These are phyloP conservation scores for Kernera saxatilis DNA, from an alignment of 345 rosid species.

Conservation along the genomic window DNA sequence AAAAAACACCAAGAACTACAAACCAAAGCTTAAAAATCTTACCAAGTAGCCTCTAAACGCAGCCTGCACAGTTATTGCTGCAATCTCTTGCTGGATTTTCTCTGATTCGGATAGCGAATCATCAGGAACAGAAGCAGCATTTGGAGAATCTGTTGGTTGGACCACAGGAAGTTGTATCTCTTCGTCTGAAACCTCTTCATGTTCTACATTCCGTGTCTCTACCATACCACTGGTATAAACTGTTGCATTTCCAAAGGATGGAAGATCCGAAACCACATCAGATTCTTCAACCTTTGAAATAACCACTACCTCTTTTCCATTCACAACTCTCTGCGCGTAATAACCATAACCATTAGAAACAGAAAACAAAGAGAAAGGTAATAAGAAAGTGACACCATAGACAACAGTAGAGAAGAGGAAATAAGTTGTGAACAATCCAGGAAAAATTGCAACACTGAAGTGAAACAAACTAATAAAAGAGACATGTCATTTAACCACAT, in stretches of 20 bases:
- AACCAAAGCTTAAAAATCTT: neutral
- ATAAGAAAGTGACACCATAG: neutral
- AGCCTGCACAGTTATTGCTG: constrained; percentile 71
- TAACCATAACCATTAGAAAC: neutral
- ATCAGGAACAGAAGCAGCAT: constrained; percentile 6
- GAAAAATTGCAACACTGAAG: neutral
- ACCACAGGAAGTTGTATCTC: constrained; percentile 31
- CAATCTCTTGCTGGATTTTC: constrained; percentile 48
- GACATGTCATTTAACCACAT: neutral
- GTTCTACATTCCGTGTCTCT: constrained; percentile 39
- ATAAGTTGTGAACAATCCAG: too few species aligned
- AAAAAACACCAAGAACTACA: neutral
- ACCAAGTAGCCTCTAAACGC: constrained; percentile 44
- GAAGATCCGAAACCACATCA: constrained; percentile 40
- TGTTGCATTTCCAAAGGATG: constrained; percentile 36
- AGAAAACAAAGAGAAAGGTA: neutral
- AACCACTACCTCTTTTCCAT: constrained; percentile 47
- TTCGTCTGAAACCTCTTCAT: constrained; percentile 35
- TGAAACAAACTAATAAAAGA: neutral
- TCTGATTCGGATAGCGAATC: constrained; percentile 42
- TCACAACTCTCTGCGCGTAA: constrained; percentile 39
- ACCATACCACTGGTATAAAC: constrained; percentile 16
- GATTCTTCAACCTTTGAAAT: constrained; percentile 49
- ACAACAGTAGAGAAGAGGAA: neutral
- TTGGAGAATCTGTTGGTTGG: constrained; percentile 36